Base-by-base conservation (phyloP, 331 rosid species). In the Quercus phellos region DNA sequence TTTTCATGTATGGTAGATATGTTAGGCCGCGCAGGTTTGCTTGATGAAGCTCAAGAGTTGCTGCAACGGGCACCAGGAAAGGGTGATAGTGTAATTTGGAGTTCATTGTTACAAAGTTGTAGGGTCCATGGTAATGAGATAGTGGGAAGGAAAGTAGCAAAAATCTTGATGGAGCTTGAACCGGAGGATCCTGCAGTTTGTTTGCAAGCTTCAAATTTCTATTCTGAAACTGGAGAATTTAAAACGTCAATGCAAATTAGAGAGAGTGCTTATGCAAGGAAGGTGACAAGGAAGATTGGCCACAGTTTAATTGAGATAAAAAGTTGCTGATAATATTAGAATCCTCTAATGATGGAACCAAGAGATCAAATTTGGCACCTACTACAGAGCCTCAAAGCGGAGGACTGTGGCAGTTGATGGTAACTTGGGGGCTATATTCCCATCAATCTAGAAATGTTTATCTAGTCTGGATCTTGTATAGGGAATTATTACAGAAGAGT, bases 1-100 rank as follows among this genome's bases (percentile, higher is more conserved):
- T 87, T 86, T 87, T 88, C 99, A 11, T 92, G 97, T 73, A 87
- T 91, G 90, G 85, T 92, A 56, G 98, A 92, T 91, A 95, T 92
- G 54, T 81, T 90, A 74, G 92, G 98, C 84, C 93, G 97, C 0
- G 89, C 89, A 0, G 98, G 97, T 78, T 83, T 90, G 66, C 70
- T 92, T 30, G 71, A 91, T 1, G 98, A 90, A 86, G 94, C 97
- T 30, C 90, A 88, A 83, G 86, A 88, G 64, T 81, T 90, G 78
- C 81, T 90, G 73, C 83, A 56, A 30, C 51, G 73, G 34, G 76
- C 86, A 74, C 89, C 85, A 0, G 91, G 75, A 58, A 82, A 77
- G 64, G 85, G 87, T 5, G 86, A 92, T 76, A 56, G 78, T 50
- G 80, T 74, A 43, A 84, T 88, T 87, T 88, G 94, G 98, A 87